phyloP scores from a whole-genome alignment of 805 yeast genomes.

The Hanseniaspora taiwanica region DNA sequence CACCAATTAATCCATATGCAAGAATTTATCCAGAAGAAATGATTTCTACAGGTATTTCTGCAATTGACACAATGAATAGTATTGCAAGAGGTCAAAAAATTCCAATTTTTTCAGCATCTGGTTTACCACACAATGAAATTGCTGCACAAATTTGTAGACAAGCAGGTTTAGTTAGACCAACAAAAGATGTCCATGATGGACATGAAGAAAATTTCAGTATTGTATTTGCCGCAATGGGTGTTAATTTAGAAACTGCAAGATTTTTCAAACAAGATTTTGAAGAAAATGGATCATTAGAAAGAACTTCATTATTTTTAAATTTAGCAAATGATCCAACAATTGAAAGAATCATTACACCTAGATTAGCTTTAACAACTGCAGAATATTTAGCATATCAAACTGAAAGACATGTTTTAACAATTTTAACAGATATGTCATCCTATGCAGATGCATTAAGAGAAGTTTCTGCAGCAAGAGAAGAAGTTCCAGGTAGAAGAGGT shows the following conservation, averaged over 20 bases:
- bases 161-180: constrained; percentile 98
- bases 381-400: constrained; percentile 98
- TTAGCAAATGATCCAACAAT: constrained; percentile 99
- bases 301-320: constrained; percentile 92
- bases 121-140: constrained; percentile 98
- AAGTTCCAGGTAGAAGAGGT: constrained; percentile 99
- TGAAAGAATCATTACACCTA: constrained; percentile 98
- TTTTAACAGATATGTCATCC: constrained; percentile 98
- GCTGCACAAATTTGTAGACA: constrained; percentile 99
- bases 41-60: constrained; percentile 98
- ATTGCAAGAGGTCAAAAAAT: constrained; percentile 99
- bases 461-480: constrained; percentile 99
- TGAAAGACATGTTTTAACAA: constrained; percentile 96
- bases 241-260: constrained; percentile 93
- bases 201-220: constrained; percentile 98
- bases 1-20: constrained; percentile 96
- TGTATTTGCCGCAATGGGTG: constrained; percentile 99
- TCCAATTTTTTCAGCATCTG: constrained; percentile 98
- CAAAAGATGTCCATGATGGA: constrained; percentile 98
- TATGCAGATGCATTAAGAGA: constrained; percentile 99
- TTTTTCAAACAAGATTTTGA: constrained; percentile 99
- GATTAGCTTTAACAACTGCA: constrained; percentile 96
- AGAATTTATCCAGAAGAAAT: constrained; percentile 99
- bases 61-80: constrained; percentile 98
- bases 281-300: constrained; percentile 96